These are phyloP conservation scores for Biscogniauxia mediterranea DNA, from an alignment of 2,329 filamentous ascomycete species.

Conservation along the genomic window DNA sequence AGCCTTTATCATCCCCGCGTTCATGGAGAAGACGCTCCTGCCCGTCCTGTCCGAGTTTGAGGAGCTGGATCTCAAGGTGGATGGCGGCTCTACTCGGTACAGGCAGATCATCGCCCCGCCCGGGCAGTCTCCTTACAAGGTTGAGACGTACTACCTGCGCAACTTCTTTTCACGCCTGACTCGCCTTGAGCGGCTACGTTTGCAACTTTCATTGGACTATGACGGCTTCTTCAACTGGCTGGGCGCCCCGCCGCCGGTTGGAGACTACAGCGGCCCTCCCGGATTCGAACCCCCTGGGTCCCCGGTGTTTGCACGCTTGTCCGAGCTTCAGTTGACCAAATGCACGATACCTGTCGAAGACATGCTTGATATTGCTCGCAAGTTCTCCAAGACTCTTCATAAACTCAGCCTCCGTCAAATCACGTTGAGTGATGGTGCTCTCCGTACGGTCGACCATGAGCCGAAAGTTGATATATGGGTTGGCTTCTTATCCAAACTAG, in stretches of 20 bases:
- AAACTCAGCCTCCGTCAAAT: constrained; percentile 5
- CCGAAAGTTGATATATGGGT: not conserved
- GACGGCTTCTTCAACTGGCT: constrained; percentile 12
- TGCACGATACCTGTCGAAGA: not conserved
- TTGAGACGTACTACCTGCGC: constrained; percentile 6
- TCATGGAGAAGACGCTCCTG: constrained; percentile 6
- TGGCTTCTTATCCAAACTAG: not conserved
- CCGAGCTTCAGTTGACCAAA: constrained; percentile 4
- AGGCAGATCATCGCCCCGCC: not conserved
- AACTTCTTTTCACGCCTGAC: constrained; percentile 10
- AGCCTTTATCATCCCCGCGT: constrained; percentile 11
- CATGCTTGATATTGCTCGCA: constrained; percentile 7
- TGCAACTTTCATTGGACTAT: not conserved
- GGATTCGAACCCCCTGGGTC: constrained; percentile 6
- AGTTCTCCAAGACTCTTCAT: constrained; percentile 10
- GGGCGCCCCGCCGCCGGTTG: not conserved
- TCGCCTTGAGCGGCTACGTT: constrained; percentile 5
- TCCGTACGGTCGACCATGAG: not conserved
- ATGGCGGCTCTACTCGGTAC: not conserved
- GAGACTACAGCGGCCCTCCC: constrained; percentile 1
- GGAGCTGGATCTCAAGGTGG: not conserved
- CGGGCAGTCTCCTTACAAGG: not conserved
- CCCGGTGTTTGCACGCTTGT: constrained; percentile 9
- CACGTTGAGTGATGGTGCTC: not conserved
- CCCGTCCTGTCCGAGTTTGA: constrained; percentile 10